Conservation (phyloP, 345 rosid genomes). For the Moricandia moricandioides region DNA sequence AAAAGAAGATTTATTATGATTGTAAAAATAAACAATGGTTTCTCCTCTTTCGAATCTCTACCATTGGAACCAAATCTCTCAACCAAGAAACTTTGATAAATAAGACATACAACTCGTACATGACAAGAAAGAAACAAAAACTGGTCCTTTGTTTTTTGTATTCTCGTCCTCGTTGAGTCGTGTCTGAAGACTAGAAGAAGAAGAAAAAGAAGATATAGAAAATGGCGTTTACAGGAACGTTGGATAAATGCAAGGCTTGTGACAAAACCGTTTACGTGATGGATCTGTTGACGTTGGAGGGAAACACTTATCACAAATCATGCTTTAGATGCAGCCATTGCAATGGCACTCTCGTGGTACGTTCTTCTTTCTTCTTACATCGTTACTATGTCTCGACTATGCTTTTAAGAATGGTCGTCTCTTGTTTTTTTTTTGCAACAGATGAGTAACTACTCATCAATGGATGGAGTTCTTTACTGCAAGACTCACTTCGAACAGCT, state of each 20-base stretch:
- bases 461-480: conserved; percentile 98
- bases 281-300: conserved; percentile 82
- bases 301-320: conserved; percentile 78
- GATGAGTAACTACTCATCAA: conserved; percentile 95
- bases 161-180: not conserved
- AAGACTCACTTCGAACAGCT: conserved; percentile 94
- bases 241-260: conserved; percentile 97
- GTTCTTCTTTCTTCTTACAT: not conserved
- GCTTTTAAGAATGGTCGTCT: not conserved
- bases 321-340: conserved; percentile 96
- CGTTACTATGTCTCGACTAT: conserved; percentile 7
- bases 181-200: not conserved
- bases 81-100: conserved; percentile 6
- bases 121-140: not conserved
- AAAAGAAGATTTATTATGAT: not conserved
- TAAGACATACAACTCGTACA: conserved; percentile 1
- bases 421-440: conserved; percentile 25
- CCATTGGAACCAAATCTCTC: conserved; percentile 5
- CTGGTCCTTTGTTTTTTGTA: not conserved
- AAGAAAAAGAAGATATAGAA: not conserved
- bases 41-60: conserved; percentile 33
- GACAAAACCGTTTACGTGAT: conserved; percentile 91
- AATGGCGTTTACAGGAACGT: conserved; percentile 92
- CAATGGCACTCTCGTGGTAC: conserved; percentile 86
- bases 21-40: conserved; percentile 8